Evolutionary conservation across 148 eudicot species (phyloP), one percentile per base, ranked within the genome.

Genomic region (Rhododendron molle): DNA sequence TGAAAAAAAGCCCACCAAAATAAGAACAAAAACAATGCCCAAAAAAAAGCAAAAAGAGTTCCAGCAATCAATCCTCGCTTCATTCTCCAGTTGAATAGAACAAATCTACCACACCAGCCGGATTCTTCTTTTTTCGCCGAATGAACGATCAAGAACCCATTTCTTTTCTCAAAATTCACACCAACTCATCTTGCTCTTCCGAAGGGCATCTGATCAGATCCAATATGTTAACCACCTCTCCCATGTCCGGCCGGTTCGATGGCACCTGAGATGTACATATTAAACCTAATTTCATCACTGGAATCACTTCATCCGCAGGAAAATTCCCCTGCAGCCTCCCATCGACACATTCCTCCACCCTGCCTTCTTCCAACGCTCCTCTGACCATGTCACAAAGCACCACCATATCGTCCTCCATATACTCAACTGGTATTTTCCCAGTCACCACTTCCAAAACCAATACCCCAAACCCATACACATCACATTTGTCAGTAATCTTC

Each of bases 221-320:
- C 91, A 96, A 86, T 58, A 96, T 94, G 87, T 93, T 94, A 85
- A 95, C 94, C 62, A 96, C 99, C 85, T 96, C 99, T 43, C 91
- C 88, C 98, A 96, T 96, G 46, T 94, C 98, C 1, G 99, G 99
- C 83, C 99, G 83, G 88, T 93, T 96, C 44, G 99, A 95, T 14
- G 99, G 99, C 88, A 96, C 98, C 86, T 96, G 98, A 47, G 96
- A 95, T 14, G 99, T 96, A 88, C 99, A 96, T 21, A 96, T 94
- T 38, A 96, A 89, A 23, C 99, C 99, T 30, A 96, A 58, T 76
- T 96, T 96, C 93, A 96, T 90, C 54, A 95, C 93, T 3, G 98
- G 99, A 78, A 96, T 90, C 9, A 89, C 96, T 86, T 95, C 99
- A 23, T 96, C 99, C 0, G 94, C 94, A 1, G 93, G 98, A 86